Base-by-base conservation (phyloP, 2,329 filamentous ascomycete species). In the Hymenoscyphus infarciens region DNA sequence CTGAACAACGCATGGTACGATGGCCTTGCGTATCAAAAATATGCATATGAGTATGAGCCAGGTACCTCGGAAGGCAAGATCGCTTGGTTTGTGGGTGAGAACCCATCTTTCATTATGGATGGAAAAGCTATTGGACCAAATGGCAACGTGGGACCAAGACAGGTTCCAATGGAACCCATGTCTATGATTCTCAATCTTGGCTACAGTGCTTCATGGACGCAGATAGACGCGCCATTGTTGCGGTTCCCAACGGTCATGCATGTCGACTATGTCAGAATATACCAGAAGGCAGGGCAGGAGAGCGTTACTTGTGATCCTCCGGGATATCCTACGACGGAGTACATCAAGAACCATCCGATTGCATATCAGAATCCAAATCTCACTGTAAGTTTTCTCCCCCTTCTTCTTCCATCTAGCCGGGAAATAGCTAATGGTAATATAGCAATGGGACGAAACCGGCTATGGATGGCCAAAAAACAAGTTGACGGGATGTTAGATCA, bases 321-420 rank as follows among this genome's bases (percentile, higher is more conserved):
- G 1, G 82, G 83, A 0, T 90, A 85, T 72, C 82, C 83, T 59
- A 90, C 87, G 0, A 90, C 87, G 0, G 73, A 81, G 1, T 91
- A 90, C 73, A 91, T 90, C 71, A 76, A 76, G 58, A 76, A 81
- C 1, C 88, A 91, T 72, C 78, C 80, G 1, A 77, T 81, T 59
- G 81, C 85, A 2, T 91, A 90, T 70, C 74, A 75, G 35, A 89
- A 90, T 69, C 74, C 77, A 0, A 83, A 84, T 67, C 66, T 78
- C 1, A 84, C 82, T 11, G 79, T 80, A 69, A 75, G 80, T 76
- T 57, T 56, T 3, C 15, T 15, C 19, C 19, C 13, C 7, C 19
- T 45, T 53, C 16, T 56, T 19, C 49, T 38, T 3, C 16, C n/a
- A 19, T 27, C 8, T 35, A 35, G 1, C 33, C 33, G 1, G 27